Conservation (phyloP, 495 filamentous ascomycete species). For the Penicillium goetzii region DNA sequence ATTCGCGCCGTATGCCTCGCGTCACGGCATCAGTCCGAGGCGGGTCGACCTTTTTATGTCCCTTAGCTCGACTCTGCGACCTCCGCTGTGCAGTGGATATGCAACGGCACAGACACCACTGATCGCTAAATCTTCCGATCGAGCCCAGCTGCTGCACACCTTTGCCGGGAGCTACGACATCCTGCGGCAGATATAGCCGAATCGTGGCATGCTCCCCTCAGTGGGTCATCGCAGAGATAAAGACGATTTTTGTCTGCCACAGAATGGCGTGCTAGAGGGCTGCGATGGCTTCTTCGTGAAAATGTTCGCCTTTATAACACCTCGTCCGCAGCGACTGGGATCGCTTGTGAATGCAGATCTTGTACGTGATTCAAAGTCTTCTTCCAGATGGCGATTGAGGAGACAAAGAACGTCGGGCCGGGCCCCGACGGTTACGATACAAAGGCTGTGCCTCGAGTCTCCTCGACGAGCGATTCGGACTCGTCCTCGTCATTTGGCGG, state of each 20-base stretch:
- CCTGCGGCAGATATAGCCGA: constrained; percentile 10
- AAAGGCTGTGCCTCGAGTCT: constrained; percentile 19
- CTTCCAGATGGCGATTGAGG: constrained; percentile 29
- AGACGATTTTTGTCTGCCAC: constrained; percentile 4
- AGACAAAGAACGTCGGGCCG: constrained; percentile 15
- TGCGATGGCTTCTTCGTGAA: constrained; percentile 10
- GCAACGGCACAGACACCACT: constrained; percentile 11
- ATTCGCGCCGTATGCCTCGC: not conserved
- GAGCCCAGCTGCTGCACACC: not conserved
- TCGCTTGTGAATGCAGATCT: not conserved
- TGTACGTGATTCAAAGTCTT: not conserved
- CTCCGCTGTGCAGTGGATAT: constrained; percentile 2
- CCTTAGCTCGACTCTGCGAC: not conserved
- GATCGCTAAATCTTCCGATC: constrained; percentile 1
- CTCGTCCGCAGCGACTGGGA: not conserved
- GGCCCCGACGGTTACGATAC: constrained; percentile 9
- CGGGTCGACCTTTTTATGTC: not conserved
- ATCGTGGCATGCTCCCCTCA: not conserved
- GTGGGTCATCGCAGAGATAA: constrained; percentile 4
- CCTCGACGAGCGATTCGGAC: constrained; percentile 27
- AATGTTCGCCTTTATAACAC: constrained; percentile 9
- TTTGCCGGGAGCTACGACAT: not conserved
- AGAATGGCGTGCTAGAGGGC: constrained; percentile 31
- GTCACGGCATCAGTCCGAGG: constrained; percentile 8
- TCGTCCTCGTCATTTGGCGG: constrained; percentile 27